Base-by-base conservation (phyloP, 108 stramenopile genomes). In the Aureococcus anophagefferens region DNA sequence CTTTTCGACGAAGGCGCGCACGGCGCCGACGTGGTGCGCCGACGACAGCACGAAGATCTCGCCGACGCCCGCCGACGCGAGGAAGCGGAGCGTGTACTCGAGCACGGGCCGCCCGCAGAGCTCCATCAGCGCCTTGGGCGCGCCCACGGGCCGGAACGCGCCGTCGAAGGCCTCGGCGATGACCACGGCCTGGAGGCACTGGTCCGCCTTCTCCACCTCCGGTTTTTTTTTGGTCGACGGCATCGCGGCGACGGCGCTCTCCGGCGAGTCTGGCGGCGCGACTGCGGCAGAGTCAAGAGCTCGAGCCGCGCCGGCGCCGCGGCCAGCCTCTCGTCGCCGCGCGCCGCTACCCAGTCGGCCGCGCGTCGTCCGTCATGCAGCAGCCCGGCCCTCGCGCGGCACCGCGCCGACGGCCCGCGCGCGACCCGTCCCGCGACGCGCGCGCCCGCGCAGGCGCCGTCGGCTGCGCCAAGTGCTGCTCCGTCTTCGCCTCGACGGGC, bases 91-190 rank as follows among this genome's bases (percentile, higher is more conserved):
- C 4, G 91, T 78, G 77, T 97, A 95, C 72, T 96, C 92, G 34
- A 99, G 66, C 74, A 99, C 70, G 0, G 93, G 81, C 36, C 96
- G 87, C 78, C 96, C 96, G 74, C 94, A 94, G 66, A 99, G 82
- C 5, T 94, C 94, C 63, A 94, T 93, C 31, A 98, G 74, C 25
- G 90, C 82, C 69, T 92, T 89, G 72, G 77, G 78, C 36, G 71
- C 64, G 62, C 85, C 85, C 69, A 86, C 79, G 37, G 95, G 95
- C 66, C 90, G 87, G 77, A 94, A 93, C 32, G 87, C 83, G 37
- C 80, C 79, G 30, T 86, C 73, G 67, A 95, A 92, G 65, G 87
- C 79, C 72, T 95, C 93, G 18, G 93, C 93, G 30, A 96, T 72
- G 33, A 96, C 68, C 25, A 96, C 92, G 11, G 95, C 95, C 83